Evolutionary conservation across 2,329 filamentous ascomycete species (phyloP), one percentile per base, ranked within the genome.

Genomic region (Pyrenophora seminiperda): DNA sequence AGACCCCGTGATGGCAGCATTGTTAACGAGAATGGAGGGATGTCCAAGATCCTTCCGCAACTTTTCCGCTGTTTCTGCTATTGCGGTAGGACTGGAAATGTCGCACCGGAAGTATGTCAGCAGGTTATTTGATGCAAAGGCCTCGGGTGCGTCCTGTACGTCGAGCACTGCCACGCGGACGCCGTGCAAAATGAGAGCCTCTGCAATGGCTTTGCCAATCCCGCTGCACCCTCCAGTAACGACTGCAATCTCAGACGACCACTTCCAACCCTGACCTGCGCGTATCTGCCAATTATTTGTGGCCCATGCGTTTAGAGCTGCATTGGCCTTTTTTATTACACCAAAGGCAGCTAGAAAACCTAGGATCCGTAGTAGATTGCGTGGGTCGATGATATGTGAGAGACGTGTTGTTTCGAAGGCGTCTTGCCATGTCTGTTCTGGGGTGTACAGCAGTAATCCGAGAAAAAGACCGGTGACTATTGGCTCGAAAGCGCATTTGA

Each of bases 1-100:
- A 19, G 46, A 49, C 10, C 30, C 50, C 9, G 45, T 49, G 10
- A 62, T 54, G 13, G 53, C 61, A n/a, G 61, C 61, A 31, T 64
- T 64, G 58, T 64, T 64, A 43, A 64, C 53, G 5, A 64, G 51
- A 13, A 64, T 51, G 10, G 54, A 56, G 5, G 60, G 59, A 31
- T 53, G 17, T 3, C 61, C 61, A 15, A 49, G 42, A 3, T 54
- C 52, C 2, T 32, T 22, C 7, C 50, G 43, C 22, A 63, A 58
- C 4, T 39, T 24, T 7, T 48, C 45, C 15, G 54, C 49, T 7
- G 50, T 41, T 32, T 52, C 40, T 17, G 41, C 43, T 31, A 64
- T 53, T 1, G 42, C 40, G 6, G 18, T 18, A 13, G 53, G 22
- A n/a, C 33, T 54, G 7, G 55, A 54, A 15, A 64, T 38, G 40